Evolutionary conservation across 306 rosid species (phyloP), one percentile per base, ranked within the genome.

Genomic region (Quercus engelmannii): DNA sequence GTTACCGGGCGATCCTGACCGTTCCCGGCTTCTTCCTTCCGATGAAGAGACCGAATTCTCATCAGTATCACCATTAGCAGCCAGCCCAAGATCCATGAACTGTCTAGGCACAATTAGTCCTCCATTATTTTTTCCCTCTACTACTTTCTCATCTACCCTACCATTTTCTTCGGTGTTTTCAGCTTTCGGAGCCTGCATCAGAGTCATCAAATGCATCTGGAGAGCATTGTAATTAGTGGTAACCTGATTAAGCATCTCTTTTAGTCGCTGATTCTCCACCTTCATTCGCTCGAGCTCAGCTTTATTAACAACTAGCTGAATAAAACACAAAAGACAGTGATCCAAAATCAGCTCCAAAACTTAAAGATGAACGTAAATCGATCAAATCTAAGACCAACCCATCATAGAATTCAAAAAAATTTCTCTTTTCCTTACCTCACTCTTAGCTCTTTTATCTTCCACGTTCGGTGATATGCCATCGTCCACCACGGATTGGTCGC

Each of bases 81-180:
- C 92, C 21, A 90, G 69, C 4, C 91, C 92, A 30, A 92, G 95
- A 89, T 92, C 96, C 81, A 87, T 89, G 61, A 89, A 84, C 63
- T 88, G 83, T 71, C 95, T 83, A 1, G 96, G 94, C 59, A 85
- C 91, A 41, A 87, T 74, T 1, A n/a, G 30, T 10, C 77, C 82
- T 61, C 73, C 86, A 54, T 11, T 54, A 33, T 38, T n/a, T 69
- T 80, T 82, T 62, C 78, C 76, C 21, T 88, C 84, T 72, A 81
- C 84, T 7, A 26, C 9, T 52, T 55, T 79, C 31, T 19, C 79
- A 54, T 49, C 83, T 33, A 51, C 19, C 55, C 18, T 74, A 46
- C 81, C 49, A 5, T 69, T 55, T 35, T 75, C 86, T 81, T 85
- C 88, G 3, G 13, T 67, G 8, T 62, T 82, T 13, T 76, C 84